These are phyloP conservation scores for Geotrichum histeridarum DNA, from an alignment of 1,139 yeast genomes.

Conservation along the genomic window DNA sequence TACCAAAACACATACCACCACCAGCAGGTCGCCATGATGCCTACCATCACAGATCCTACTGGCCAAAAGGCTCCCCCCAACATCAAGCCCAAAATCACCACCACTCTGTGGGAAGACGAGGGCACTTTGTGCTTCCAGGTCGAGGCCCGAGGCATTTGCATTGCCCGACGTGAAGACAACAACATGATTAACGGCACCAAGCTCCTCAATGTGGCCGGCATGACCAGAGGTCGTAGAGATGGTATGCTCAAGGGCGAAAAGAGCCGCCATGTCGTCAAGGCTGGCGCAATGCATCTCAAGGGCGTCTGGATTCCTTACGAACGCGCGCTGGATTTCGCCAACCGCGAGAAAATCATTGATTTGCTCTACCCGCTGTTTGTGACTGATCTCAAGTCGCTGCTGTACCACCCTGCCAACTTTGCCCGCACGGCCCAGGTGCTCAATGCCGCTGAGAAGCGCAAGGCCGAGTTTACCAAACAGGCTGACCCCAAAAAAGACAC, in stretches of 20 bases:
- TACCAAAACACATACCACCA: conserved; percentile 21
- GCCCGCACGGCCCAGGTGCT: conserved; percentile 22
- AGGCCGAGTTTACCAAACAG: conserved; percentile 3
- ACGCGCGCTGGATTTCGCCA: conserved; percentile 86
- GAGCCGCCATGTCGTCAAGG: conserved; percentile 85
- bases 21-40: conserved; percentile 21
- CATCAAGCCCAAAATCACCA: conserved; percentile 81
- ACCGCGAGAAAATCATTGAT: conserved; percentile 82
- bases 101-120: conserved; percentile 97
- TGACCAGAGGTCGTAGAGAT: conserved; percentile 94
- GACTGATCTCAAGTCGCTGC: conserved; percentile 71
- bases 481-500: not conserved
- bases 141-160: conserved; percentile 85
- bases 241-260: conserved; percentile 87
- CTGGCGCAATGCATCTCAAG: conserved; percentile 93
- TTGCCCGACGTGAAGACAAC: conserved; percentile 88
- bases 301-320: conserved; percentile 98
- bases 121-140: conserved; percentile 92
- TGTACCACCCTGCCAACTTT: conserved; percentile 38
- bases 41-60: conserved; percentile 41
- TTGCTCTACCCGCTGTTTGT: conserved; percentile 82
- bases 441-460: conserved; percentile 25
- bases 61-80: conserved; percentile 59
- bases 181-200: conserved; percentile 93
- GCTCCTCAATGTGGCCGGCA: conserved; percentile 82